A percentile compares a stretch with the other conserved stretches of the same genome.
Evolutionary conservation across 2,329 filamentous ascomycete genomes (phyloP).

Genomic region (Monilinia aucupariae): DNA sequence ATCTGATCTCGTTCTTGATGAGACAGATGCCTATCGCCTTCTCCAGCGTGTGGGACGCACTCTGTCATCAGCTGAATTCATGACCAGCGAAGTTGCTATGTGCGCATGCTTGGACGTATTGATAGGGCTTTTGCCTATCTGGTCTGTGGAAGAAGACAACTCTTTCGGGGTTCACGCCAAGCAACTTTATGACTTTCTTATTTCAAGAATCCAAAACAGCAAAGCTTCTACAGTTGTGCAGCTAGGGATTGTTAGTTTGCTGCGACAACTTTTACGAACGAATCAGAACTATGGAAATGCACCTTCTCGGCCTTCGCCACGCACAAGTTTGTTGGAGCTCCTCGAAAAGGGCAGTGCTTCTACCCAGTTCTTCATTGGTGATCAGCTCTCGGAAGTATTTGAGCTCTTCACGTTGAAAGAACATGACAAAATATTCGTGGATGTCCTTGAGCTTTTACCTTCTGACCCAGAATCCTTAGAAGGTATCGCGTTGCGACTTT

Average conservation of each 20-base stretch:
- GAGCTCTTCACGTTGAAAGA: constrained; percentile 72
- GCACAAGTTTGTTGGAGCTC: constrained; percentile 70
- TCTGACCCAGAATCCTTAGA: constrained; percentile 65
- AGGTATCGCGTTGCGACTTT: constrained; percentile 78
- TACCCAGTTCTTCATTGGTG: constrained; percentile 71
- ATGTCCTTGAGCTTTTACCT: constrained; percentile 76
- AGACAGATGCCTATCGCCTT: constrained; percentile 44
- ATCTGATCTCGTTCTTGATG: constrained; percentile 48
- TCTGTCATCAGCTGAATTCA: constrained; percentile 54
- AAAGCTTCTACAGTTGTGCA: constrained; percentile 66
- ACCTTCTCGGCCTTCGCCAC: constrained; percentile 39
- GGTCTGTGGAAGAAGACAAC: constrained; percentile 36
- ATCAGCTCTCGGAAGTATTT: constrained; percentile 69
- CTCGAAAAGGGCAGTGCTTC: constrained; percentile 59
- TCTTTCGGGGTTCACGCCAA: constrained; percentile 61
- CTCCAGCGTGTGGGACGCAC: constrained; percentile 48
- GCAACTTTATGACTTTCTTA: constrained; percentile 75
- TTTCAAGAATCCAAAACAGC: constrained; percentile 58
- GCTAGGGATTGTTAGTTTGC: constrained; percentile 59
- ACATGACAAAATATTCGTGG: constrained; percentile 79
- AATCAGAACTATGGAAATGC: constrained; percentile 59
- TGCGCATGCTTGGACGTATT: constrained; percentile 64
- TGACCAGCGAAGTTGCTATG: constrained; percentile 69
- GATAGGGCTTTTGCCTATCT: constrained; percentile 39
- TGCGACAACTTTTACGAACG: constrained; percentile 63